phyloP scores from a whole-genome alignment of 768 basidiomycete genomes.

The Mycena chlorophos region DNA sequence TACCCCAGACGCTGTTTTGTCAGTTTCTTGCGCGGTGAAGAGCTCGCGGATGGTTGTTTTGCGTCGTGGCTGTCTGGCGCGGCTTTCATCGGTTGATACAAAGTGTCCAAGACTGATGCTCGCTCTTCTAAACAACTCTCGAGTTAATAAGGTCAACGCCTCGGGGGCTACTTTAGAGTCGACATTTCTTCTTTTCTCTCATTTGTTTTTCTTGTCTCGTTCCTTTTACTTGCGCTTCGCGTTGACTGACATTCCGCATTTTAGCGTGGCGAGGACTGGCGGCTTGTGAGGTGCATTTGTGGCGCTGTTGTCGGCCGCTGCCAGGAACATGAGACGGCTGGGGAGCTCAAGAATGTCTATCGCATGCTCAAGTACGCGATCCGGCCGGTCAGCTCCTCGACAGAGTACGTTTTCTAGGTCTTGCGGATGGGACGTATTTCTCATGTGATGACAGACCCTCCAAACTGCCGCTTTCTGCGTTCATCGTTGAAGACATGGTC shows the following conservation, averaged over 20 bases:
- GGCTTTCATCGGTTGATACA: slow-evolving; percentile 86
- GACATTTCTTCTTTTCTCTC: slow-evolving; percentile 49
- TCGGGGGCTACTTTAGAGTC: slow-evolving; percentile 88
- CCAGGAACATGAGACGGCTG: slow-evolving; percentile 46
- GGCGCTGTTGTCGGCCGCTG: slow-evolving; percentile 80
- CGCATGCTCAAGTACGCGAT: slow-evolving; percentile 85
- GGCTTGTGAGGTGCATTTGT: slow-evolving; percentile 71
- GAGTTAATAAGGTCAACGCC: slow-evolving; percentile 63
- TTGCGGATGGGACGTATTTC: slow-evolving; percentile 55
- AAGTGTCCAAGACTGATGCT: slow-evolving; percentile 77
- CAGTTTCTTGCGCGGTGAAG: slow-evolving; percentile 47
- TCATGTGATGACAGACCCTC: slow-evolving; percentile 32
- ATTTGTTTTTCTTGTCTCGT: slow-evolving; percentile 12
- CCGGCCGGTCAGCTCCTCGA: slow-evolving; percentile 59
- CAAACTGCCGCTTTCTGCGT: slow-evolving; percentile 75
- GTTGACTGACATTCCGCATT: slow-evolving; percentile 24
- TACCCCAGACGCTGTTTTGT: slow-evolving; percentile 55
- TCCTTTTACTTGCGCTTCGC: slow-evolving; percentile 5
- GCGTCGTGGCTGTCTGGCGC: slow-evolving; percentile 30
- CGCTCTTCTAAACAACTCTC: slow-evolving; percentile 87
- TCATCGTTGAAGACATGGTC: slow-evolving; percentile 86
- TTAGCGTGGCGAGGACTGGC: slow-evolving; percentile 65
- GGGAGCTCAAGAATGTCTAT: slow-evolving; percentile 45
- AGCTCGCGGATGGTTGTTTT: slow-evolving; percentile 21
- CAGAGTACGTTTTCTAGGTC: slow-evolving; percentile 65